Base-by-base conservation (phyloP, 148 eudicot genomes). In the Gaultheria prostrata region DNA sequence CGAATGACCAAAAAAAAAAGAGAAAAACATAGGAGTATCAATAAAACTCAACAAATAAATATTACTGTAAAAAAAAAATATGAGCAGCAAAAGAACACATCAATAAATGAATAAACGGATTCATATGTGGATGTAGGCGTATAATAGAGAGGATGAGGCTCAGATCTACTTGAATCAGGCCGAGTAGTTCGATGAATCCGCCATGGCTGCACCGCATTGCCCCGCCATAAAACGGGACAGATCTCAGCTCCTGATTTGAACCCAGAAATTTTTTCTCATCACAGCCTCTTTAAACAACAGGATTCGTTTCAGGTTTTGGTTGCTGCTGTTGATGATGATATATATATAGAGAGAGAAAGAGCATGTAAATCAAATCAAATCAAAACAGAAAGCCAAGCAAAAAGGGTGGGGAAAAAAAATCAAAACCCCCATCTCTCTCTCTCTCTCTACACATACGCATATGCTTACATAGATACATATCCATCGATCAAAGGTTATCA, bases 171-270 rank as follows among this genome's bases (percentile, higher is more conserved):
- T 1, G 33, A 28, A 65, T 65, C 71, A 65, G 32, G 61, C 61
- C 2, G 61, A 56, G 39, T 2, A 35, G 61, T 15, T 26, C 71
- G 1, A 14, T 65, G 71, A 28, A 32, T 24, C 71, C 30, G 71
- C 35, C 71, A 65, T 65, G 71, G 71, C 71, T 65, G 71, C 71
- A 65, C 26, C 71, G 30, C 33, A 18, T 26, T 65, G 71, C 71
- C 71, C 32, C 14, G 71, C 71, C 71, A 65, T 1, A 2, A 26
- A 65, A 65, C 71, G 33, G 71, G 33, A 9, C 71, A 9, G 33
- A 65, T 24, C 71, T 65, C 71, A 24, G 13, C 30, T n/a, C 71
- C 71, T 65, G 71, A 65, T 65, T 24, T 9, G 33, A 65, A 24
- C 71, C 71, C 33, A 65, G 71, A 65, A 8, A 10, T 24, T 10